Percentiles rank a stretch among this genome's conserved stretches.
These are phyloP conservation scores for Neopestalotiopsis rosae DNA, from an alignment of 2,329 filamentous ascomycete genomes.

Conservation along the genomic window DNA sequence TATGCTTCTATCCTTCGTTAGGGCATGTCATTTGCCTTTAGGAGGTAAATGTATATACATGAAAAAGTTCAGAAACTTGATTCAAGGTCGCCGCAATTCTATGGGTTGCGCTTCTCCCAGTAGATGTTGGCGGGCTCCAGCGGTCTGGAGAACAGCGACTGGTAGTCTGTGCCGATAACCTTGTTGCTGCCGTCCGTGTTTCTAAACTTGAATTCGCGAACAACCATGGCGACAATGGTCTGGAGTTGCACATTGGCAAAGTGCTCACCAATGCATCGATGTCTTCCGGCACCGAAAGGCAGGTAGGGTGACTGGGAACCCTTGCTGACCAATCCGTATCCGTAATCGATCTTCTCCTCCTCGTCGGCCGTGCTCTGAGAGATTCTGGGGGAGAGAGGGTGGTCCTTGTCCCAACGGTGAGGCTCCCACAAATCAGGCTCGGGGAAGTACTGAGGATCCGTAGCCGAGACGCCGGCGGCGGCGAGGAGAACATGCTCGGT, in stretches of 20 bases:
- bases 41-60: slow-evolving; percentile 21
- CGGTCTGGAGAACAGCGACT: slow-evolving; percentile 75
- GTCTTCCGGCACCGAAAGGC: slow-evolving; percentile 90
- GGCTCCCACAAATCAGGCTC: slow-evolving; percentile 86
- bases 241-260: slow-evolving; percentile 94
- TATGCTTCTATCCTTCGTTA: slow-evolving; percentile 5
- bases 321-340: slow-evolving; percentile 91
- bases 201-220: slow-evolving; percentile 79
- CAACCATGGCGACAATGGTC: slow-evolving; percentile 79
- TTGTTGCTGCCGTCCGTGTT: slow-evolving; percentile 74
- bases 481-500: slow-evolving; percentile 81
- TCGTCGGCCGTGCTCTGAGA: slow-evolving; percentile 52
- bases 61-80: slow-evolving; percentile 1
- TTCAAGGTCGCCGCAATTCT: not conserved
- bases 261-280: slow-evolving; percentile 95
- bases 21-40: not conserved
- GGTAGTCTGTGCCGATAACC: slow-evolving; percentile 72
- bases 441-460: slow-evolving; percentile 78
- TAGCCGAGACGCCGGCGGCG: slow-evolving; percentile 81
- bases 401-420: slow-evolving; percentile 82
- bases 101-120: slow-evolving; percentile 71
- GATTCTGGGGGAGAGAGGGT: slow-evolving; percentile 57
- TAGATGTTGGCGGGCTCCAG: slow-evolving; percentile 72
- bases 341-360: slow-evolving; percentile 87
- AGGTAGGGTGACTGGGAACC: slow-evolving; percentile 89